Base-by-base conservation (phyloP, 768 basidiomycete species). In the Rickenella mellea region DNA sequence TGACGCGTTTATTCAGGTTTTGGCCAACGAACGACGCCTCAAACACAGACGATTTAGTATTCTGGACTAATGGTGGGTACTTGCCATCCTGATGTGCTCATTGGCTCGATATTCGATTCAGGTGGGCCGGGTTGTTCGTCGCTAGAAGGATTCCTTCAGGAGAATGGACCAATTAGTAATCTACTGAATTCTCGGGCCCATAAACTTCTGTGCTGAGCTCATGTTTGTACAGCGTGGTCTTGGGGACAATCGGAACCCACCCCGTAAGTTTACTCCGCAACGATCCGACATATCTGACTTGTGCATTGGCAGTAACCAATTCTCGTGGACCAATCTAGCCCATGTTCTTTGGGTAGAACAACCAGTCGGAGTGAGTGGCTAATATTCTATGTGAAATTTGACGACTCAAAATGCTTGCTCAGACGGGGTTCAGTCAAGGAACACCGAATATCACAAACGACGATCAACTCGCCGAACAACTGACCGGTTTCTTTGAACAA, bases 91-190 rank as follows among this genome's bases (percentile, higher is more conserved):
- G 3, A 2, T 22, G 12, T 12, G 10, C 29, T 30, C 10, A 36
- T 36, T 36, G 9, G 24, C n/a, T n/a, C 24, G 33, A 4, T 36
- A 36, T 4, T 17, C 24, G 33, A 5, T 17, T 12, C 3, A 36
- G 83, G 83, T 14, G 83, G 84, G 0, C 84, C 83, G 0, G 83
- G 84, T 24, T 85, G 83, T 51, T 83, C 80, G 9, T 81, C 82
- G 1, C 62, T 86, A 0, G 76, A 82, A 54, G 84, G 82, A n/a
- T 57, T 80, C 28, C 54, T 86, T 3, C 78, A 85, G 55, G 84
- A 86, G 54, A 84, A 84, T 48, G 83, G 83, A 57, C 5, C n/a
- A 35, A 14, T 38, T 26, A 33, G 44, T 36, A 36, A 8, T n/a
- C 24, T 14, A 22, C 9, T 36, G 7, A 5, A 5, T 14, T 12